These are phyloP conservation scores for Canariomyces notabilis DNA, from an alignment of 2,329 filamentous ascomycete species.

Conservation along the genomic window DNA sequence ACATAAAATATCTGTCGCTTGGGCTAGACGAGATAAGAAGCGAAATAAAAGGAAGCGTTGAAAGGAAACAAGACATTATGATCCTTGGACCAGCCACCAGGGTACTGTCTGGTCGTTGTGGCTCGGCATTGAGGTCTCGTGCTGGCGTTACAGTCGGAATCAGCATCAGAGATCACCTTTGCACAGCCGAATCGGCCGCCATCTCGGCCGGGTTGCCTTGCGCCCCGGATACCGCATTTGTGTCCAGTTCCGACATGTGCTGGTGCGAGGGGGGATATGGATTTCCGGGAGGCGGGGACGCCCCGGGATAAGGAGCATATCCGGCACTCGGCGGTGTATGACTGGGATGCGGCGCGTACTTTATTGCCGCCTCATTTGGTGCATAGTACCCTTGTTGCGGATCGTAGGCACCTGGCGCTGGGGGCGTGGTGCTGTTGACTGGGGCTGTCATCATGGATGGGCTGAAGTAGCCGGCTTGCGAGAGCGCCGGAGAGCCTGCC, in stretches of 20 bases:
- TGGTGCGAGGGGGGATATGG: constrained; percentile 1
- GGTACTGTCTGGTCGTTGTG: not conserved
- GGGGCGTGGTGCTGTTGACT: constrained; percentile 1
- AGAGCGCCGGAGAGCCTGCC: constrained; percentile 9
- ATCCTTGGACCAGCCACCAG: not conserved
- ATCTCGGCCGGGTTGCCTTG: constrained; percentile 19
- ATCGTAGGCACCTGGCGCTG: constrained; percentile 9
- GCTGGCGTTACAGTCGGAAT: no score
- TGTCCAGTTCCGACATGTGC: constrained; percentile 8
- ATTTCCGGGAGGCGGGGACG: not conserved
- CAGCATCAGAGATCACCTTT: not conserved
- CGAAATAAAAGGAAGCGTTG: not conserved
- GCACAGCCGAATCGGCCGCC: constrained; percentile 3
- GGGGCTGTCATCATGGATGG: constrained; percentile 1
- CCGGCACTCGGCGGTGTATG: not conserved
- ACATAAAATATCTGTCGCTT: not conserved
- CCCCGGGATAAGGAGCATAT: constrained; percentile 4
- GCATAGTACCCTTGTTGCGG: constrained; percentile 18
- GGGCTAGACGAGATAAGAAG: not conserved
- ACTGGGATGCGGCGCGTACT: constrained; percentile 6
- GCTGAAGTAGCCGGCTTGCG: constrained; percentile 7
- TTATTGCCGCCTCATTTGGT: constrained; percentile 10
- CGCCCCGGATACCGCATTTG: constrained; percentile 6
- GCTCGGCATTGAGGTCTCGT: no score
- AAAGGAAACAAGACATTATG: not conserved